Conservation (phyloP, 305 asterid genomes). For the Fraxinus dipetala region DNA sequence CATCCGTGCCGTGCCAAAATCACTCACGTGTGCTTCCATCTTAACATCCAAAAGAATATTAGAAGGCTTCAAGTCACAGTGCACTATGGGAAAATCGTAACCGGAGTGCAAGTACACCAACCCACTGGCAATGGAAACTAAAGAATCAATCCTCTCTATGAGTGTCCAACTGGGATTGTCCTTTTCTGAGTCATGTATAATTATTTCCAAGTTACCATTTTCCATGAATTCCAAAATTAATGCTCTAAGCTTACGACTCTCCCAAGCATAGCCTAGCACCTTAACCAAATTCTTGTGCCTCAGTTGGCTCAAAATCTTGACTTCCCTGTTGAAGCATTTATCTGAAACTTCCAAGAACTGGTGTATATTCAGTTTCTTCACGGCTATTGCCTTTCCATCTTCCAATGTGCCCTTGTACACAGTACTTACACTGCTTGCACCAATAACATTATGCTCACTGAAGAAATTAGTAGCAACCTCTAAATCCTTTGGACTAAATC, state of each 20-base stretch:
- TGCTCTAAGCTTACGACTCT: slow-evolving; percentile 62
- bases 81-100: slow-evolving; percentile 70
- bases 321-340: slow-evolving; percentile 66
- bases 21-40: slow-evolving; percentile 68
- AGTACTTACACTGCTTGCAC: slow-evolving; percentile 66
- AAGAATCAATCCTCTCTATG: slow-evolving; percentile 44
- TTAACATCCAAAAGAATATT: slow-evolving; percentile 63
- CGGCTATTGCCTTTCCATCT: slow-evolving; percentile 53
- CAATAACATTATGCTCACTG: slow-evolving; percentile 56
- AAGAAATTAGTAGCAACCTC: slow-evolving; percentile 53
- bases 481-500: slow-evolving; percentile 51
- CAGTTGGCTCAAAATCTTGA: slow-evolving; percentile 51
- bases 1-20: slow-evolving; percentile 83
- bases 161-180: slow-evolving; percentile 38
- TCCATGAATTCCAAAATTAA: slow-evolving; percentile 77
- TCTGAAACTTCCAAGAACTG: slow-evolving; percentile 57
- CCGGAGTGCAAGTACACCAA: slow-evolving; percentile 73
- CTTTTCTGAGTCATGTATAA: slow-evolving; percentile 35
- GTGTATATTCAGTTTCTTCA: slow-evolving; percentile 57
- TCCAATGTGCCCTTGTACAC: slow-evolving; percentile 62
- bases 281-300: slow-evolving; percentile 74
- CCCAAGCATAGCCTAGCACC: slow-evolving; percentile 85
- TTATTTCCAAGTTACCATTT: slow-evolving; percentile 64
- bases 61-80: slow-evolving; percentile 88
- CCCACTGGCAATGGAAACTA: slow-evolving; percentile 57